These are phyloP conservation scores for Penicillium waksmanii DNA, from an alignment of 495 filamentous ascomycete genomes.

Conservation along the genomic window DNA sequence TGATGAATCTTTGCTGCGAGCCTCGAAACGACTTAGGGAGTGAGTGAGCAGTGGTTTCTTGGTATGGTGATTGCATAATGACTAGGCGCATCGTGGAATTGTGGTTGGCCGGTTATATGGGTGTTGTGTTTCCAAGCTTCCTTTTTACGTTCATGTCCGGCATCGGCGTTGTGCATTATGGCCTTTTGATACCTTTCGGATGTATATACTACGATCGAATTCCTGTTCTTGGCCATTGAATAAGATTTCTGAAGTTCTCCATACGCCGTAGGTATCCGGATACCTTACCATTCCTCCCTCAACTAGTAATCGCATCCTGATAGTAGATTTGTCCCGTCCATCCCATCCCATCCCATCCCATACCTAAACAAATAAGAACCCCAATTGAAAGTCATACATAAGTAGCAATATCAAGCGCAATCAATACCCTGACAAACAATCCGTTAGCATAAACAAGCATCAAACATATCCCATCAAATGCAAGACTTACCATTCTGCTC, in stretches of 20 bases:
- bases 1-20: conserved; percentile 72
- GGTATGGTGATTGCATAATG: background rate
- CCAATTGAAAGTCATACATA: too few species aligned
- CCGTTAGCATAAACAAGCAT: conserved; percentile 23
- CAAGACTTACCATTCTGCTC: conserved; percentile 44
- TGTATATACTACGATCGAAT: conserved; percentile 3
- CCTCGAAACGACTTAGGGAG: conserved; percentile 50
- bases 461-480: background rate
- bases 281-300: background rate
- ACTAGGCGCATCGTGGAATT: background rate
- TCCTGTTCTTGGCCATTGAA: background rate
- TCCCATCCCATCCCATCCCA: background rate
- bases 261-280: background rate
- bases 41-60: conserved; percentile 39
- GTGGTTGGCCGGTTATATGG: background rate
- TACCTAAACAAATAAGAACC: too few species aligned
- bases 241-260: background rate
- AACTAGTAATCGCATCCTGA: too few species aligned
- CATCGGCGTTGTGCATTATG: conserved; percentile 6
- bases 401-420: background rate
- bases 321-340: background rate
- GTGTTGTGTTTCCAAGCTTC: background rate
- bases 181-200: conserved; percentile 13
- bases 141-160: conserved; percentile 14
- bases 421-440: conserved; percentile 8